These are phyloP conservation scores for Penicillium glabrum DNA, from an alignment of 2,329 filamentous ascomycete species.

Conservation along the genomic window DNA sequence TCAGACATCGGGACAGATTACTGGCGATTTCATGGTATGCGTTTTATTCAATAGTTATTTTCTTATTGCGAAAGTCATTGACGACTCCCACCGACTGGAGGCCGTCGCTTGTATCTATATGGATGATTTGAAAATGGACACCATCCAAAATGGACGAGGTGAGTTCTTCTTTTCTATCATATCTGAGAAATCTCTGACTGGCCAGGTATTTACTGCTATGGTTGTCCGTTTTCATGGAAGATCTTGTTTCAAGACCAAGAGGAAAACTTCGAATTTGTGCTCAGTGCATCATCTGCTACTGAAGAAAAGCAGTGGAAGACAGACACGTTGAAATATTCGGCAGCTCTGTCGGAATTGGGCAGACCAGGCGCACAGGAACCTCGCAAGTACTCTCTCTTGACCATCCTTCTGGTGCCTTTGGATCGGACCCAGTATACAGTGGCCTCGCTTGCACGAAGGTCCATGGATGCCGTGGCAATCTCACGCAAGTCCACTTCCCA, in stretches of 20 bases:
- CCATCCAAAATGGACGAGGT: constrained; percentile 37
- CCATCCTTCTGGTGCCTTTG: constrained; percentile 69
- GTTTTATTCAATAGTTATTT: constrained; percentile 80
- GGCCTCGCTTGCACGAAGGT: constrained; percentile 57
- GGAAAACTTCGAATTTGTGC: constrained; percentile 77
- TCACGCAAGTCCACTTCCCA: constrained; percentile 67
- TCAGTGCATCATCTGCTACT: constrained; percentile 78
- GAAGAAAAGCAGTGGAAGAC: constrained; percentile 81
- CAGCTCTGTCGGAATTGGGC: constrained; percentile 52
- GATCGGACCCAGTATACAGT: constrained; percentile 74
- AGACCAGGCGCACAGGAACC: constrained; percentile 39
- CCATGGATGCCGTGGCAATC: constrained; percentile 76
- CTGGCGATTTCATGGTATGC: constrained; percentile 81
- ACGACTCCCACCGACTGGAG: constrained; percentile 66
- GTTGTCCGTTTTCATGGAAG: constrained; percentile 89
- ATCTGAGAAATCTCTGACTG: background rate
- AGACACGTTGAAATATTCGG: constrained; percentile 58
- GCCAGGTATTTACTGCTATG: constrained; percentile 80
- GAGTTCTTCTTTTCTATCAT: constrained; percentile 2
- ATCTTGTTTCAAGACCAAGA: constrained; percentile 76
- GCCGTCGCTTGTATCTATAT: constrained; percentile 74
- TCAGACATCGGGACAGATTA: constrained; percentile 66
- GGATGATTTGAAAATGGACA: constrained; percentile 36
- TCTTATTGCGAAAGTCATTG: constrained; percentile 69
- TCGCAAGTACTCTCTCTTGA: constrained; percentile 45